These are phyloP conservation scores for Lipomyces japonicus DNA, from an alignment of 805 yeast genomes.

Conservation along the genomic window DNA sequence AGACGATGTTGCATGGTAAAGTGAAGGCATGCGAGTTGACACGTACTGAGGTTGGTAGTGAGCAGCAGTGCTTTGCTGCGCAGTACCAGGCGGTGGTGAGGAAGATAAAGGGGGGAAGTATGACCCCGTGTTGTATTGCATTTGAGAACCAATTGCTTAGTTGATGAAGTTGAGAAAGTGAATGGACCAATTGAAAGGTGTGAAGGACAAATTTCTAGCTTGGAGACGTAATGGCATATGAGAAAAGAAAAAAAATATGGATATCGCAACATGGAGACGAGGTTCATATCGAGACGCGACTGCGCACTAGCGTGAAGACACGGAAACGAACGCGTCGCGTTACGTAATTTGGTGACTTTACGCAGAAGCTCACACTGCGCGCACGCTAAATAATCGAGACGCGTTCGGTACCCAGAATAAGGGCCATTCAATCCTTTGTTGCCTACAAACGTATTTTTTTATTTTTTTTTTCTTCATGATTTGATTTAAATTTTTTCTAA, in stretches of 20 bases:
- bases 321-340: not conserved
- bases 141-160: too few species aligned
- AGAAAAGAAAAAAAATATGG: not conserved
- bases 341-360: too few species aligned
- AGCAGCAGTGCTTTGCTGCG: not conserved
- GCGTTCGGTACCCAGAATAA: not conserved
- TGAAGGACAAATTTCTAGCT: too few species aligned
- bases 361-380: too few species aligned
- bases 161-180: too few species aligned
- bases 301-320: not conserved
- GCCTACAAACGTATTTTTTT: not conserved
- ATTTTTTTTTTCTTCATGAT: not conserved
- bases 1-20: not conserved
- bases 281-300: not conserved
- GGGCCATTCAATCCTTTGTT: not conserved
- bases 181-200: too few species aligned
- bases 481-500: not conserved
- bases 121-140: constrained; percentile 6
- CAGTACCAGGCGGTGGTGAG: constrained; percentile 16
- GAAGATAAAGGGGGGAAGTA: constrained; percentile 16
- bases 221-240: too few species aligned
- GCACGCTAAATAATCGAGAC: too few species aligned
- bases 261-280: not conserved
- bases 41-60: not conserved
- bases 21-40: not conserved